phyloP scores from a whole-genome alignment of 768 basidiomycete species.

The Lentinus tigrinus region DNA sequence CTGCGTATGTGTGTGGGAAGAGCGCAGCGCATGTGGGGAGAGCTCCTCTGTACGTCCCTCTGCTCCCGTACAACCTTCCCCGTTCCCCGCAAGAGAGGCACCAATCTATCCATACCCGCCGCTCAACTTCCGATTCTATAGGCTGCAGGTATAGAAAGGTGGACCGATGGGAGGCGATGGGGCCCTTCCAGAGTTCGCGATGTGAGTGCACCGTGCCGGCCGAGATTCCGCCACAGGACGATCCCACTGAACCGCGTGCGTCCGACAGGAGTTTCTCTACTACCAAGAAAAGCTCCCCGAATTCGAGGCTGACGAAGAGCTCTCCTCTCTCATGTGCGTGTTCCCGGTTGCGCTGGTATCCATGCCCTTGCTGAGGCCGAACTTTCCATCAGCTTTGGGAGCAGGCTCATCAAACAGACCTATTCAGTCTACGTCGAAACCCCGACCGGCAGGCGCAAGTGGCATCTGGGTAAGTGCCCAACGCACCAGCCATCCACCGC shows the following conservation, averaged over 20 bases:
- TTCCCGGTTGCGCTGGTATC: conserved; percentile 25
- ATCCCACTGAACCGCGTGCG: conserved; percentile 6
- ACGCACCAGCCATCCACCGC: neutral
- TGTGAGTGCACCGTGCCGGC: conserved; percentile 38
- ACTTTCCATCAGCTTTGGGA: conserved; percentile 15
- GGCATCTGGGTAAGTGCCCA: conserved; percentile 68
- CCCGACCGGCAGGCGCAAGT: conserved; percentile 64
- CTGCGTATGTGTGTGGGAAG: conserved; percentile 82
- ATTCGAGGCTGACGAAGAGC: conserved; percentile 21
- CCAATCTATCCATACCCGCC: neutral
- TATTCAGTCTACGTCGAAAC: conserved; percentile 79
- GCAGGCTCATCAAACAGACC: conserved; percentile 74
- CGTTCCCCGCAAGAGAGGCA: neutral
- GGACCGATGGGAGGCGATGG: conserved; percentile 75
- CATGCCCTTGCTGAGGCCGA: conserved; percentile 26
- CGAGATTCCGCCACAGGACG: neutral
- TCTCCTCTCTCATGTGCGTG: conserved; percentile 26
- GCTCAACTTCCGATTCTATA: neutral
- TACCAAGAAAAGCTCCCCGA: conserved; percentile 66
- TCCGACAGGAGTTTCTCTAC: conserved; percentile 71
- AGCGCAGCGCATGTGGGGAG: conserved; percentile 66
- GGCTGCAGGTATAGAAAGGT: conserved; percentile 68
- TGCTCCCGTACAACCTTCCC: conserved; percentile 13
- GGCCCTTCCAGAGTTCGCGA: conserved; percentile 77
- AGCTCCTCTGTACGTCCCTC: conserved; percentile 55